Conservation (phyloP, 768 basidiomycete species). For the Rhizopogon sp. region DNA sequence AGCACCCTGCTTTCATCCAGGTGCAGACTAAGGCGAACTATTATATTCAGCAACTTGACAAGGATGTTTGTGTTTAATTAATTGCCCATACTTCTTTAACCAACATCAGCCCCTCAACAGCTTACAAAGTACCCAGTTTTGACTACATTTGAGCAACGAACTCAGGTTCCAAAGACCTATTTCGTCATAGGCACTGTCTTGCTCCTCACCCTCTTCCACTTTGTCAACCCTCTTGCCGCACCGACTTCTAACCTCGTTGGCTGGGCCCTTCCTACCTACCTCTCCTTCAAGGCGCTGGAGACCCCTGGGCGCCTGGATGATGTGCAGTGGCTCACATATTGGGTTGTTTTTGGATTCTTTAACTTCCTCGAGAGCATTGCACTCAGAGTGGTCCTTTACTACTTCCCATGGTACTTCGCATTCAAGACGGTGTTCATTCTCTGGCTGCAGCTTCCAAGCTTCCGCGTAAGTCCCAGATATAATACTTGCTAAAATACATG, state of each 20-base stretch:
- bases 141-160: conserved; percentile 80
- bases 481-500: background rate
- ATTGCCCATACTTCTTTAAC: background rate
- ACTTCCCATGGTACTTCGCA: conserved; percentile 90
- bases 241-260: conserved; percentile 94
- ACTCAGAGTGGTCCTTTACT: conserved; percentile 81
- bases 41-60: conserved; percentile 89
- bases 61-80: conserved; percentile 63
- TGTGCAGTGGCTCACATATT: conserved; percentile 97
- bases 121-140: conserved; percentile 85
- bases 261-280: conserved; percentile 90
- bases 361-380: conserved; percentile 89
- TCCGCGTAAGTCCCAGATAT: conserved; percentile 56
- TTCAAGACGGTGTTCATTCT: conserved; percentile 89
- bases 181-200: conserved; percentile 68
- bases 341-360: conserved; percentile 92
- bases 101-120: conserved; percentile 30
- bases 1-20: conserved; percentile 83
- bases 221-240: conserved; percentile 86
- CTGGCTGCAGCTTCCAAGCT: conserved; percentile 85
- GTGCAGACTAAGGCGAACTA: conserved; percentile 77
- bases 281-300: conserved; percentile 94
- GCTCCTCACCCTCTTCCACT: conserved; percentile 69
- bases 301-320: conserved; percentile 78
- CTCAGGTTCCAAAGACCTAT: conserved; percentile 91